Conservation (phyloP, 2,329 filamentous ascomycete species). For the Talaromyces sp. region DNA sequence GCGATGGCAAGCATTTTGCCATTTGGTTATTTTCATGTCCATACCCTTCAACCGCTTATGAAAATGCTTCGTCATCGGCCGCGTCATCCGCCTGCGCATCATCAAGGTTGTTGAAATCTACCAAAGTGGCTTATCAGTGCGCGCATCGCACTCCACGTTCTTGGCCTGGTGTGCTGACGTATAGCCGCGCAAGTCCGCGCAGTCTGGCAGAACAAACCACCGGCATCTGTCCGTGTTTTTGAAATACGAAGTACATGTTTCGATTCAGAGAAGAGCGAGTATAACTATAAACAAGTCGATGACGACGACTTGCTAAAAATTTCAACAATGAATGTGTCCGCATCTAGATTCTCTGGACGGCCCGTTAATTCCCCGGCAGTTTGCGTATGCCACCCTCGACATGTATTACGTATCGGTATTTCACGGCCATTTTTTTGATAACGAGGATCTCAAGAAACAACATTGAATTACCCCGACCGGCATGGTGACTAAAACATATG, state of each 20-base stretch:
- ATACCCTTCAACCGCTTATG: not conserved
- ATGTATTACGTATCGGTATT: too few relatives aligned
- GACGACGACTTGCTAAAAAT: not conserved
- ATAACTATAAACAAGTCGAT: not conserved
- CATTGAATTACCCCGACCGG: not conserved
- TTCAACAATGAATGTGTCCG: not conserved
- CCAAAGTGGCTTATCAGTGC: not conserved
- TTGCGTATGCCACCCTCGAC: too few relatives aligned
- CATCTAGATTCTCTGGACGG: too few relatives aligned
- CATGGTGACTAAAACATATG: not conserved
- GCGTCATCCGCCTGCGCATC: constrained; percentile 5
- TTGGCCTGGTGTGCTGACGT: not conserved
- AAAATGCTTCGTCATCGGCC: constrained; percentile 2
- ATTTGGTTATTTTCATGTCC: not conserved
- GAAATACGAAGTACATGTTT: too few relatives aligned
- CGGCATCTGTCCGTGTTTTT: too few relatives aligned
- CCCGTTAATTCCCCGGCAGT: too few relatives aligned
- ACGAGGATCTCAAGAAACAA: not conserved
- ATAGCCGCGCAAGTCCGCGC: too few relatives aligned
- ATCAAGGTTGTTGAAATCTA: too few relatives aligned
- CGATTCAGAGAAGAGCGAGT: too few relatives aligned
- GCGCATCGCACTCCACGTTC: not conserved
- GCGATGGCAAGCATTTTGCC: not conserved
- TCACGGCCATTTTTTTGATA: too few relatives aligned
- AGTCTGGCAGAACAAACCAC: too few relatives aligned